Conservation (phyloP, 768 basidiomycete species). For the Pisolithus sp. region DNA sequence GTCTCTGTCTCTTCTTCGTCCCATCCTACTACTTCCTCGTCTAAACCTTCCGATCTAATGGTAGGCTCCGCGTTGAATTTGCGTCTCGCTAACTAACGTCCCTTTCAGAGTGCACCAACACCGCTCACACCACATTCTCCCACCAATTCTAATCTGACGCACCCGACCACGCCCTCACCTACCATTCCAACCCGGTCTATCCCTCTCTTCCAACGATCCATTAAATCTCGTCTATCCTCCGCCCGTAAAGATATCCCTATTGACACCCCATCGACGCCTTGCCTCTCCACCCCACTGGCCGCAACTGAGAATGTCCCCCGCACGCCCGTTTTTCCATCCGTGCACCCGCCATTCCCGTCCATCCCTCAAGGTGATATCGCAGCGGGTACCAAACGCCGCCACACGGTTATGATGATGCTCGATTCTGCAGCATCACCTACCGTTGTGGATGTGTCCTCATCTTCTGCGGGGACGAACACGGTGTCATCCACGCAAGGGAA, state of each 20-base stretch:
- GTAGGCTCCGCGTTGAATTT: conserved; percentile 23
- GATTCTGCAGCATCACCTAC: conserved; percentile 43
- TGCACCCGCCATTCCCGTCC: conserved; percentile 12
- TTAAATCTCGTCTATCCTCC: conserved; percentile 23
- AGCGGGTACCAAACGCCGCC: conserved; percentile 65
- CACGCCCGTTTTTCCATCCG: conserved; percentile 11
- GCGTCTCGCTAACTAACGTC: conserved; percentile 5
- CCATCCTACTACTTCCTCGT: conserved; percentile 12
- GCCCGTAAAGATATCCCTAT: conserved; percentile 22
- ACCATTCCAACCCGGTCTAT: conserved; percentile 16
- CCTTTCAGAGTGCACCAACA: conserved; percentile 10
- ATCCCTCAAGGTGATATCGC: conserved; percentile 32
- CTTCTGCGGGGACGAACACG: conserved; percentile 17
- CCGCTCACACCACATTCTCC: conserved; percentile 31
- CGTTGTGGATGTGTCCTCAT: conserved; percentile 30
- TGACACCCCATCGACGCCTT: conserved; percentile 13
- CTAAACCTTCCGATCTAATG: conserved; percentile 14
- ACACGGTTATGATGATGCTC: conserved; percentile 74
- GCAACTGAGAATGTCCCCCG: conserved; percentile 27
- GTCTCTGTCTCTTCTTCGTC: conserved; percentile 13
- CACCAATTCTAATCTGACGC: conserved; percentile 10
- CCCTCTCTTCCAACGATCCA: conserved; percentile 16
- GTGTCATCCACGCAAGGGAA: conserved; percentile 26
- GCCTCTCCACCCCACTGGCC: conserved; percentile 17
- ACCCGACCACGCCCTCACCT: conserved; percentile 23